These are phyloP conservation scores for Mycena capillaripes DNA, from an alignment of 768 basidiomycete species.

Conservation along the genomic window DNA sequence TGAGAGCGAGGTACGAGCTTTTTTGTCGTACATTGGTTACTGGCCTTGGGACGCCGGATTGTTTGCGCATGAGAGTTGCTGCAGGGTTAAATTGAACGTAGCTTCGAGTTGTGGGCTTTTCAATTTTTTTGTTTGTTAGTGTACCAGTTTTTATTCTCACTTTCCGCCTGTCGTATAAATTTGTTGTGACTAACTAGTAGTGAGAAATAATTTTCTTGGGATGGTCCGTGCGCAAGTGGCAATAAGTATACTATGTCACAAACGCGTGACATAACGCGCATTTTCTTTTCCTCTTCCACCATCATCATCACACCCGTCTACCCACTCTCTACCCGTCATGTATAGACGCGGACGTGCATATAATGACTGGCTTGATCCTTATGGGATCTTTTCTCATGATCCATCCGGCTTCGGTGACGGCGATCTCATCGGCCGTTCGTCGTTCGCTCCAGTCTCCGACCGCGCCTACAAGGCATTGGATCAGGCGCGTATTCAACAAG, in stretches of 20 bases:
- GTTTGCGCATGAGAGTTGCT: too few relatives aligned
- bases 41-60: too few relatives aligned
- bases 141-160: too few relatives aligned
- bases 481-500: conserved; percentile 1
- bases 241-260: not conserved
- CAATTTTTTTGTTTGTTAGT: too few relatives aligned
- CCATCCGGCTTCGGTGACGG: conserved; percentile 6
- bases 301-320: not conserved
- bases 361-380: conserved; percentile 26
- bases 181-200: too few relatives aligned
- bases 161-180: too few relatives aligned
- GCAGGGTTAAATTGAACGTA: too few relatives aligned
- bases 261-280: conserved; percentile 4
- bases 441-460: conserved; percentile 20
- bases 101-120: too few relatives aligned
- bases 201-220: too few relatives aligned
- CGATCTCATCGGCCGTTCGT: conserved; percentile 17
- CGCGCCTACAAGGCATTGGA: conserved; percentile 23
- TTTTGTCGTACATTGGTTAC: too few relatives aligned
- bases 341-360: conserved; percentile 22
- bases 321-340: not conserved
- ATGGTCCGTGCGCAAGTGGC: conserved; percentile 2
- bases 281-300: not conserved
- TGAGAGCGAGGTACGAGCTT: too few relatives aligned
- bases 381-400: conserved; percentile 9